phyloP scores from a whole-genome alignment of 2,329 filamentous ascomycete genomes.

The Macroventuria anomochaeta region DNA sequence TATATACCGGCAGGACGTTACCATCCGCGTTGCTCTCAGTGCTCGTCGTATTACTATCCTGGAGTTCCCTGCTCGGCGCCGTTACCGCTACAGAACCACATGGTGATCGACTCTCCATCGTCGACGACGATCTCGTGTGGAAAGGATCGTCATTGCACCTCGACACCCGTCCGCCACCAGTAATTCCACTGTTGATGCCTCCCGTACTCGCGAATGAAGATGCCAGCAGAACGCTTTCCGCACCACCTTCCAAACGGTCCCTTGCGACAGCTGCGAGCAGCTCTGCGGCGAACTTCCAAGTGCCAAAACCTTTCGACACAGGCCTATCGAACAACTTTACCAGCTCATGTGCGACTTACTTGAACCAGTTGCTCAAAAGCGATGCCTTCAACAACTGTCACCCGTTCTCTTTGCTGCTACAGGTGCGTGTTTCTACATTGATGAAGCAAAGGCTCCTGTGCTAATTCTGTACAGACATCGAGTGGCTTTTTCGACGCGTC shows the following conservation, averaged over 20 bases:
- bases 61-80: conserved; percentile 36
- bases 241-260: conserved; percentile 34
- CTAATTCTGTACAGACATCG: conserved; percentile 68
- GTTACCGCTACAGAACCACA: conserved; percentile 35
- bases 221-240: conserved; percentile 29
- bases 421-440: conserved; percentile 59
- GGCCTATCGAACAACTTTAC: conserved; percentile 61
- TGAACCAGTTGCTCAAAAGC: conserved; percentile 70
- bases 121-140: conserved; percentile 38
- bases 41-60: conserved; percentile 34
- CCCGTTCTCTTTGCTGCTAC: conserved; percentile 82
- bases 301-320: conserved; percentile 57
- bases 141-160: conserved; percentile 39
- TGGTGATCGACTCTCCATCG: conserved; percentile 41
- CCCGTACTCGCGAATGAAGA: conserved; percentile 36
- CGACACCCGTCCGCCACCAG: conserved; percentile 41
- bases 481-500: conserved; percentile 81
- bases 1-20: conserved; percentile 23
- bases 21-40: conserved; percentile 33
- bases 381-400: conserved; percentile 75
- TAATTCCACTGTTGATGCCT: conserved; percentile 43
- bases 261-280: conserved; percentile 33
- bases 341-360: conserved; percentile 68
- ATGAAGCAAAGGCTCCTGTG: not conserved
- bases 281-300: conserved; percentile 28